Base-by-base conservation (phyloP, 805 yeast genomes). In the Zygotorulaspora chibaensis region DNA sequence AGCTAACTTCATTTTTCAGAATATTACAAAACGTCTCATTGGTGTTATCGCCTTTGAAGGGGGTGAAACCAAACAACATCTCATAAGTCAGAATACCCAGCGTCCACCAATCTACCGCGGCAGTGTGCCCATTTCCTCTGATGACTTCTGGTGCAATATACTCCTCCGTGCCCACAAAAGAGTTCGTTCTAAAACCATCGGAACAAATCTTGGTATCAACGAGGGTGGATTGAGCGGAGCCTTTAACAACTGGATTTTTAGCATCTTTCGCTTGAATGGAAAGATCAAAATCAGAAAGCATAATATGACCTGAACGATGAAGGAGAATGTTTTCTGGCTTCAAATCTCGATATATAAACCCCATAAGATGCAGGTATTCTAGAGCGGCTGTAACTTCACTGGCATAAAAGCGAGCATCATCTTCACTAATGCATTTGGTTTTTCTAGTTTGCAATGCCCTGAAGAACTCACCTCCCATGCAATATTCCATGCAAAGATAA, bases 81-180 rank as follows among this genome's bases (percentile, higher is more conserved):
- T 93, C 99, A 66, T 81, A 95, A 18, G 89, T 72, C 57, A 93
- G 75, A 16, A 93, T 89, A 3, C 99, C 99, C 53, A 93, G 71
- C 0, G 99, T 93, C 99, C 99, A 93, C 99, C 99, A 93, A 66
- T 93, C 99, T 13, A 93, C 99, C 0, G 98, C 96, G 7, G 91
- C 84, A 1, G 98, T 91, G 59, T 93, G 99, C 1, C 99, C 99
- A 56, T 90, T 87, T 1, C 98, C 98, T 63, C 93, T 74, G 44
- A 93, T 93, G 3, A 93, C 99, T 61, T 93, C 99, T 0, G 99
- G 99, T 0, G 99, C 98, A 58, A 93, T 89, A 65, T 93, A 93
- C 63, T 93, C 99, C 62, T 93, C 99, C 0, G 99, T 93, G 1
- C 99, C 99, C 29, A 93, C 99, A 72, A 93, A 93, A 1, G 98